phyloP scores from a whole-genome alignment of 352 stramenopile species.

The Pythium brachiatum region DNA sequence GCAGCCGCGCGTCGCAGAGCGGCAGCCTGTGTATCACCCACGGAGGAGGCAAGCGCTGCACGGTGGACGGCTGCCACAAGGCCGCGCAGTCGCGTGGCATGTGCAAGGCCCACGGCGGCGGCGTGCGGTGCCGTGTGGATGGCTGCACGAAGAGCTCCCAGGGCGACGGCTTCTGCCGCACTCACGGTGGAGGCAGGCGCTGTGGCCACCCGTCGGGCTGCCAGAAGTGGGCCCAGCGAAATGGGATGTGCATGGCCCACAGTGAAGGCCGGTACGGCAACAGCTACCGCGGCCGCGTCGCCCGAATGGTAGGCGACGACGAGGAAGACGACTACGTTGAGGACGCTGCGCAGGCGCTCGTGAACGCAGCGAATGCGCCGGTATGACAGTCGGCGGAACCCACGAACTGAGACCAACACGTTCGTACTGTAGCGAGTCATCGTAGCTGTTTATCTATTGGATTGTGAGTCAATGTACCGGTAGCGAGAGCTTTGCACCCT shows the following conservation, averaged over 20 bases:
- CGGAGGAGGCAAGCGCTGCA: conserved; percentile 81
- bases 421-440: background rate
- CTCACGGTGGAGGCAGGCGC: conserved; percentile 65
- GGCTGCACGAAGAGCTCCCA: conserved; percentile 81
- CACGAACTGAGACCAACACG: background rate
- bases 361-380: conserved; percentile 12
- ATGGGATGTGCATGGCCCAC: conserved; percentile 85
- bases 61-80: conserved; percentile 73
- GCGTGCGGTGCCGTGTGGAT: conserved; percentile 81
- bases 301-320: conserved; percentile 33
- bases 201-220: conserved; percentile 72
- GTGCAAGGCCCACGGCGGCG: conserved; percentile 83
- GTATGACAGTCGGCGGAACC: conserved; percentile 9
- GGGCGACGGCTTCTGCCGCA: conserved; percentile 80
- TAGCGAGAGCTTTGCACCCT: background rate
- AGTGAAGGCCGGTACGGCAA: conserved; percentile 82
- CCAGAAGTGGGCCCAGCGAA: conserved; percentile 80
- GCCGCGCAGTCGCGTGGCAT: conserved; percentile 77
- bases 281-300: conserved; percentile 66
- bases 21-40: conserved; percentile 82
- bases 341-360: conserved; percentile 6
- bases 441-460: conserved; percentile 5
- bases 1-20: conserved; percentile 73
- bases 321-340: conserved; percentile 1
- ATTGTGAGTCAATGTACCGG: background rate